Base-by-base conservation (phyloP, 176 grass and related monocot genomes). In the Bonia amplexicaulis region DNA sequence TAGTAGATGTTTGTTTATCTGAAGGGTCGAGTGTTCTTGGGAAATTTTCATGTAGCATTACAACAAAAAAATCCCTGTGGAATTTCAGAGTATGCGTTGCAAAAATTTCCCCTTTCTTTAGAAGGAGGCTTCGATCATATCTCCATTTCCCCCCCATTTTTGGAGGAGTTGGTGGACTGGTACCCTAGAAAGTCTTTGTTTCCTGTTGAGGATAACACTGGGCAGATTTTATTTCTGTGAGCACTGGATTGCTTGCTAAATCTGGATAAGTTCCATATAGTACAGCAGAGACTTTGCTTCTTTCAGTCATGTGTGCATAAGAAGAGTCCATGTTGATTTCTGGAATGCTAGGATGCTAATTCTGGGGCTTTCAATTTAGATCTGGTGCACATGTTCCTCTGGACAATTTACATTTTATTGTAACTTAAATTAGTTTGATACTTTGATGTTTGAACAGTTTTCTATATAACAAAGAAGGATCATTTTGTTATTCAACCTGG, bases 161-260 rank as follows among this genome's bases (percentile, higher is more conserved):
- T 40, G 42, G 3, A 71, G 85, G 44, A 74, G 69, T 73, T 65
- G 6, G 71, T 87, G 72, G 20, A 63, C 22, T 31, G 58, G 25
- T 54, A 33, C 33, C 61, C 40, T n/a, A 58, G 17, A 33, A 45
- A 59, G 27, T 55, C 10, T 23, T 52, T 37, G 22, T 74, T 85
- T 75, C 41, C 5, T 79, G 60, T 61, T 41, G 22, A 27, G 63
- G 40, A 80, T 84, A 62, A n/a, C 15, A 39, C 8, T 42, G 10
- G 41, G 20, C 31, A 45, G 11, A 13, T 65, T 82, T 71, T 45
- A n/a, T 66, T 72, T 47, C 69, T 55, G 7, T 55, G 23, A 65
- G 16, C 22, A 76, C 62, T 52, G 42, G 70, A 85, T 69, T 51
- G 17, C 51, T 70, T 85, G 29, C 87, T 79, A 61, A 49, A 81